Base-by-base conservation (phyloP, 148 eudicot genomes). In the Arbutus unedo region DNA sequence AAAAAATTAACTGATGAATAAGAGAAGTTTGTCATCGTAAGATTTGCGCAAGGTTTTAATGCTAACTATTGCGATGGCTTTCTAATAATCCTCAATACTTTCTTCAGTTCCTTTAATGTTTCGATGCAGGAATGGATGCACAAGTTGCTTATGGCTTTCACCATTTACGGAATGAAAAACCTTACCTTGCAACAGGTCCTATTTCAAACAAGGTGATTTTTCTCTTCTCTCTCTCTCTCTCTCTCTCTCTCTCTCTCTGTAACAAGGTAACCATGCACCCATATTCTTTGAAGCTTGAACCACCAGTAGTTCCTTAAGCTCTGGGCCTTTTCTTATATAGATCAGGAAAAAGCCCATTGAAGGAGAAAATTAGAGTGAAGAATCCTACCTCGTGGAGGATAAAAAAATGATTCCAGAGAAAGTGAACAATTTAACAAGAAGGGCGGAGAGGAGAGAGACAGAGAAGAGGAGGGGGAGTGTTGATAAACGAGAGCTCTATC, bases 91-190 rank as follows among this genome's bases (percentile, higher is more conserved):
- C 10, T 77, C 73, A 2, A 38, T 76, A 3, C 60, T 15, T 45
- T 77, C 11, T 76, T 76, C 48, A 80, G 23, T 81, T 3, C 56
- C 77, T 48, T 51, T 23, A 60, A 45, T 67, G 8, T 80, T 38
- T 64, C 0, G 67, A 51, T 87, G 79, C 84, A 93, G 98, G 98
- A 76, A 95, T 95, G 98, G 98, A 95, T 90, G 98, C 98, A 60
- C 97, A 89, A 87, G 98, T 95, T 67, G 98, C 98, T 9, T 91
- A 92, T 82, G 98, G 98, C 44, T 95, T 95, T 88, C 98, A 95
- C 77, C 91, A 88, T 84, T 85, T 95, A 85, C 92, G 98, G 59
- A 89, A 95, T 82, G 92, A 95, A 83, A 95, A 91, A 85, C 98
- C 98, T 49, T 89, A 92, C 85, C 98, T 95, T 87, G 98, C 98